Evolutionary conservation across 352 stramenopile genomes (phyloP).

Genomic region (Phytophthora lateralis): DNA sequence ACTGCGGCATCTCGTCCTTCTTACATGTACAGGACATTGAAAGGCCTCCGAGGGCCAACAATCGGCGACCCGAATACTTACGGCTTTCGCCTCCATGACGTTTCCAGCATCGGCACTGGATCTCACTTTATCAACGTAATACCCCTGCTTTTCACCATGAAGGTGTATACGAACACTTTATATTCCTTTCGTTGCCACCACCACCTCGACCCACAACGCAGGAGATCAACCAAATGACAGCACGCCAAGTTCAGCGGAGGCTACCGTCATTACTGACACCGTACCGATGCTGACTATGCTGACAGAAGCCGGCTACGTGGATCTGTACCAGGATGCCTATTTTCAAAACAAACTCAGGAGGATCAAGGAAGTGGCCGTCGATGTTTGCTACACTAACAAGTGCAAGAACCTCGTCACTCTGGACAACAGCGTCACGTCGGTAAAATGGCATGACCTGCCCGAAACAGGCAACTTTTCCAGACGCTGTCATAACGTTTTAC

Average conservation of each 20-base stretch:
- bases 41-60: no score
- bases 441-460: constrained; percentile 12
- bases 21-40: background rate
- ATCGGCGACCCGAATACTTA: no score
- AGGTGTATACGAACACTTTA: background rate
- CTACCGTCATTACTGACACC: background rate
- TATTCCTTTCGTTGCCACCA: no score
- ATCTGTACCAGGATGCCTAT: constrained; percentile 8
- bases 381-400: no score
- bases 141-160: no score
- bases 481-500: no score
- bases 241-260: background rate
- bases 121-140: no score
- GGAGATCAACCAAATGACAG: background rate
- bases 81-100: no score
- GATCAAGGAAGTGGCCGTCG: no score
- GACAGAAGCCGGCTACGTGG: constrained; percentile 11
- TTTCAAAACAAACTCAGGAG: constrained; percentile 10
- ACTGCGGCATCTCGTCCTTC: background rate
- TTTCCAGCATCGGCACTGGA: background rate
- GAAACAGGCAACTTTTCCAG: constrained; percentile 5
- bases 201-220: no score
- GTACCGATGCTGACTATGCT: background rate
- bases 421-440: constrained; percentile 12
- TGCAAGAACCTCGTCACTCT: constrained; percentile 1